Evolutionary conservation across 495 filamentous ascomycete genomes (phyloP), one percentile per base, ranked within the genome.

Genomic region (Penicillium longicatenatum): DNA sequence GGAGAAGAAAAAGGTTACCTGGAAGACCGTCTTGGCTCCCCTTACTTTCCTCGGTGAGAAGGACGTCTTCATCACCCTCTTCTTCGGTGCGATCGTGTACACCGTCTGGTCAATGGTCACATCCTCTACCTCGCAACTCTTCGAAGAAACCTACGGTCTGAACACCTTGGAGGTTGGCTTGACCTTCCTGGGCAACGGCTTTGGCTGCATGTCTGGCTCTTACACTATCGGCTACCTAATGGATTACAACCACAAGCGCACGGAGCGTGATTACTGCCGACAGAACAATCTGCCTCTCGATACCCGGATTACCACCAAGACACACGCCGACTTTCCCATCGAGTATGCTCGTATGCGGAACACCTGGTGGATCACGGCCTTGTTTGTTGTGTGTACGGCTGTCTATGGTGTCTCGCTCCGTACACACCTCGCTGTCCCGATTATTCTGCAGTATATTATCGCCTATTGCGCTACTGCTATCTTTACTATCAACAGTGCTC

Each of bases 381-480:
- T 71, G 6, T 78, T 78, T 60, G 62, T 75, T 37, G 59, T 66
- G 7, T 65, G 64, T 46, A 72, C 68, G 0, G 66, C 68, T 26
- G 55, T 63, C 17, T 78, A 65, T 37, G 70, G 64, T 0, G 50
- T 69, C 9, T 72, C 66, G 0, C 59, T 70, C 12, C 54, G 44
- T 7, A 69, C 67, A 0, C 75, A 78, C 50, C 63, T 86, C 3
- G 81, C 80, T 0, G 77, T 81, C 1, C 82, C 82, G 3, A 69
- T 87, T 20, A 75, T 87, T 2, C 57, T 88, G 33, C 73, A 83
- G 4, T 87, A 84, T 57, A 54, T 86, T 39, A 76, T 84, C 54
- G 74, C 74, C 3, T 75, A 68, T 57, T 68, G 69, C 24, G 63
- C 74, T 14, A 77, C 72, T 3, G 70, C 68, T 12, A 71, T 77